These are phyloP conservation scores for Phaeotremella skinneri DNA, from an alignment of 768 basidiomycete genomes.

Conservation along the genomic window DNA sequence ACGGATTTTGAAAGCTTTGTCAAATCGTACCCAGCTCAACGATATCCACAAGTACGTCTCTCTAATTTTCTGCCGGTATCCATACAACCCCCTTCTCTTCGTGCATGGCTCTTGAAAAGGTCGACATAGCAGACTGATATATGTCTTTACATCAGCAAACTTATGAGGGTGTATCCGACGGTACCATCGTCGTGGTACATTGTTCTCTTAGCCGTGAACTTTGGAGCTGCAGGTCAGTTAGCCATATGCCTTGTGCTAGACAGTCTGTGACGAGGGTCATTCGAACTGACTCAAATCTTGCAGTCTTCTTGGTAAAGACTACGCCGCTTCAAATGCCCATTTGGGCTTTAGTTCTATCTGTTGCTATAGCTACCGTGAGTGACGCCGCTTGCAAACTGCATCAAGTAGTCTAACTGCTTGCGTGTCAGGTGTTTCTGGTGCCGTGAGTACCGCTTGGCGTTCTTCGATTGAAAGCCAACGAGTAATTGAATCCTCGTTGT, in stretches of 20 bases:
- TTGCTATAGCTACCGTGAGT: slow-evolving; percentile 45
- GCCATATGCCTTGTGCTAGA: neutral
- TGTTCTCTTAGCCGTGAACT: slow-evolving; percentile 41
- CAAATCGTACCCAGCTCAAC: slow-evolving; percentile 29
- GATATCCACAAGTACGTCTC: slow-evolving; percentile 20
- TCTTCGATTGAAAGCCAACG: neutral
- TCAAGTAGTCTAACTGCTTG: neutral
- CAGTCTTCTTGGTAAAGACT: slow-evolving; percentile 46
- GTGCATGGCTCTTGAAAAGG: neutral
- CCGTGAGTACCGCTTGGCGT: slow-evolving; percentile 28
- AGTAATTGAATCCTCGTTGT: neutral
- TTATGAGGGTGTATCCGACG: slow-evolving; percentile 44
- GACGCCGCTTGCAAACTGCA: too few species aligned
- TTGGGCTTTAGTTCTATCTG: slow-evolving; percentile 48
- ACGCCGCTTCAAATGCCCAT: slow-evolving; percentile 51
- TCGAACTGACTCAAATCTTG: slow-evolving; percentile 4
- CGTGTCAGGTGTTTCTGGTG: slow-evolving; percentile 41
- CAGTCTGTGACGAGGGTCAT: too few species aligned
- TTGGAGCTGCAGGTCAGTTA: slow-evolving; percentile 38
- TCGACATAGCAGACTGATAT: neutral
- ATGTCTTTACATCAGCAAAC: slow-evolving; percentile 29
- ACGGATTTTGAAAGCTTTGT: slow-evolving; percentile 25
- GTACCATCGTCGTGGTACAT: slow-evolving; percentile 51
- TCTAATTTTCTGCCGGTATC: neutral
- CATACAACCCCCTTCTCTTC: neutral